These are phyloP conservation scores for Tremella fuciformis DNA, from an alignment of 768 basidiomycete genomes.

Conservation along the genomic window DNA sequence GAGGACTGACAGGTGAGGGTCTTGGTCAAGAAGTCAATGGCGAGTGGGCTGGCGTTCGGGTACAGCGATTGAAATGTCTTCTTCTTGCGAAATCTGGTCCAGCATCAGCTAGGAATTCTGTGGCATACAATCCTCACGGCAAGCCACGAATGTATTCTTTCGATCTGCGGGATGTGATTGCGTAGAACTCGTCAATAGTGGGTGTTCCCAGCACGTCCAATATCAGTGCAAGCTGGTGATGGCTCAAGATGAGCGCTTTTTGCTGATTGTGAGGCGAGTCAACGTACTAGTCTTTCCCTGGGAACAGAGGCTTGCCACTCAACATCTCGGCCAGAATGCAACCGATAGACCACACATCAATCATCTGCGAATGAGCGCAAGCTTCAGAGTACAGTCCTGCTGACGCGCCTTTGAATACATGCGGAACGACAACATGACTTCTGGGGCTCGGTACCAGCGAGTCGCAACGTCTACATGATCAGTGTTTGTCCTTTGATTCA, in stretches of 20 bases:
- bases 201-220: slow-evolving; percentile 96
- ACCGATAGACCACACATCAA: slow-evolving; percentile 55
- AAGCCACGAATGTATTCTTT: slow-evolving; percentile 92
- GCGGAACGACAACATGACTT: slow-evolving; percentile 99
- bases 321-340: slow-evolving; percentile 81
- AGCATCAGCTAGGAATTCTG: neutral
- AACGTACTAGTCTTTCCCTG: slow-evolving; percentile 75
- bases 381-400: neutral
- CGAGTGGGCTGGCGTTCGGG: slow-evolving; percentile 82
- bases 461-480: slow-evolving; percentile 67
- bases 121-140: slow-evolving; percentile 54
- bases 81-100: slow-evolving; percentile 68
- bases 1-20: slow-evolving; percentile 65
- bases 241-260: slow-evolving; percentile 58
- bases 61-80: slow-evolving; percentile 78
- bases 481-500: too few relatives aligned
- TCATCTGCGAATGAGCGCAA: slow-evolving; percentile 17
- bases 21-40: slow-evolving; percentile 67
- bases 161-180: slow-evolving; percentile 85
- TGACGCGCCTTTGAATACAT: slow-evolving; percentile 81
- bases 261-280: neutral
- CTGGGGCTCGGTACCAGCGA: slow-evolving; percentile 97
- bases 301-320: slow-evolving; percentile 93
- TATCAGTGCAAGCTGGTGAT: slow-evolving; percentile 92
- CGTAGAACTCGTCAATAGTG: slow-evolving; percentile 94